Conservation (phyloP, 768 basidiomycete species). For the Boletus reticuloceps region DNA sequence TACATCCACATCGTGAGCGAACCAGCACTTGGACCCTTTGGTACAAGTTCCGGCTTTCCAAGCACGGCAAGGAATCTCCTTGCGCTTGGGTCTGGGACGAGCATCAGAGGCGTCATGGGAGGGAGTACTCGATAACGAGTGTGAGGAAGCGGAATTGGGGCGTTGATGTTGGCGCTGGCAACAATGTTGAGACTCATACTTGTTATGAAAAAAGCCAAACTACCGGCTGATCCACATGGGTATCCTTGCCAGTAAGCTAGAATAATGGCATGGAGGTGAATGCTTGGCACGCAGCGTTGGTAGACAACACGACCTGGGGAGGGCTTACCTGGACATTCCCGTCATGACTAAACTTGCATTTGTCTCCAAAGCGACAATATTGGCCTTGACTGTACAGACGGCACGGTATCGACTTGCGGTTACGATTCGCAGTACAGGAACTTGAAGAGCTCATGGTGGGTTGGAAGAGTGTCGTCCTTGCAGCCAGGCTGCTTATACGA, state of each 20-base stretch:
- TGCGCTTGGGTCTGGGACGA: conserved; percentile 22
- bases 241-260: not conserved
- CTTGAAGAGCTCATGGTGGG: conserved; percentile 9
- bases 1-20: conserved; percentile 34
- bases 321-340: conserved; percentile 1
- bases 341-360: conserved; percentile 26
- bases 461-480: not conserved
- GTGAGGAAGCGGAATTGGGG: not conserved
- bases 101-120: conserved; percentile 11
- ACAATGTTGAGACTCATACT: too few species aligned
- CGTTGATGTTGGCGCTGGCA: too few species aligned
- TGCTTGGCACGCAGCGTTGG: not conserved
- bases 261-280: not conserved
- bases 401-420: conserved; percentile 14
- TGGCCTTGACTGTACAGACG: conserved; percentile 20
- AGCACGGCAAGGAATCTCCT: conserved; percentile 22
- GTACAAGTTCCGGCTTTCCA: conserved; percentile 40
- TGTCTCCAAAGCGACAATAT: conserved; percentile 26
- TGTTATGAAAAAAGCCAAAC: too few species aligned
- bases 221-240: not conserved
- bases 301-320: not conserved
- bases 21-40: conserved; percentile 36
- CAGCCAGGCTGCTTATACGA: not conserved
- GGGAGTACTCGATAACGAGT: not conserved
- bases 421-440: not conserved